Base-by-base conservation (phyloP, 164 flowering plant genomes). In the Kingdonia uniflora region DNA sequence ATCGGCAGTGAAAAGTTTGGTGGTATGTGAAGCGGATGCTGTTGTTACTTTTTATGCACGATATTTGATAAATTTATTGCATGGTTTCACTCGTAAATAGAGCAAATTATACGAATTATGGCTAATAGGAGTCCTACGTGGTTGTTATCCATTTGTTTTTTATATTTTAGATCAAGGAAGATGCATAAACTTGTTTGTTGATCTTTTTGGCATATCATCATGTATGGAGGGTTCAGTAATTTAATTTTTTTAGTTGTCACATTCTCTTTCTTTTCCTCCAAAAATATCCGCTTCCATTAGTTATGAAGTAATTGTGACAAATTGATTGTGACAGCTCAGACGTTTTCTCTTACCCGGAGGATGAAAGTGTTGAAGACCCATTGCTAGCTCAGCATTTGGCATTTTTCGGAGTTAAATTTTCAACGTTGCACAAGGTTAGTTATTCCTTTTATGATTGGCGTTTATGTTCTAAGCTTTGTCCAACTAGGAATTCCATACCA, bases 321-420 rank as follows among this genome's bases (percentile, higher is more conserved):
- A 62, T 11, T 23, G 67, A 39, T 72, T 71, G 83, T 83, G 97
- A 82, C 90, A 86, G 95, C 81, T 81, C 96, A 92, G 99, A 94
- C 57, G 97, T 89, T 77, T 94, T 67, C 74, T 94, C 95, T 42
- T 94, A 94, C 66, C 85, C 87, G 41, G 99, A 94, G 80, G 99
- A 94, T 75, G 97, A 87, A 24, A 79, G 85, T 74, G 95, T 94
- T 52, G 38, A 70, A 70, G 97, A 94, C 52, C 99, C 99, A 29
- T 71, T 75, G 39, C 62, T 94, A 44, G 95, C 89, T 26, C 83
- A 94, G 60, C 99, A 94, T 74, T 69, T 94, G 68, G 91, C 94
- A 0, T 80, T 74, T 67, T 94, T 84, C 73, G 99, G 99, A 57
- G 89, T 94, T 58, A 95, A 89, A 63, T 94, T 94, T 73, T 86